These are phyloP conservation scores for Suhomyces terraborum DNA, from an alignment of 1,139 yeast genomes.

Conservation along the genomic window DNA sequence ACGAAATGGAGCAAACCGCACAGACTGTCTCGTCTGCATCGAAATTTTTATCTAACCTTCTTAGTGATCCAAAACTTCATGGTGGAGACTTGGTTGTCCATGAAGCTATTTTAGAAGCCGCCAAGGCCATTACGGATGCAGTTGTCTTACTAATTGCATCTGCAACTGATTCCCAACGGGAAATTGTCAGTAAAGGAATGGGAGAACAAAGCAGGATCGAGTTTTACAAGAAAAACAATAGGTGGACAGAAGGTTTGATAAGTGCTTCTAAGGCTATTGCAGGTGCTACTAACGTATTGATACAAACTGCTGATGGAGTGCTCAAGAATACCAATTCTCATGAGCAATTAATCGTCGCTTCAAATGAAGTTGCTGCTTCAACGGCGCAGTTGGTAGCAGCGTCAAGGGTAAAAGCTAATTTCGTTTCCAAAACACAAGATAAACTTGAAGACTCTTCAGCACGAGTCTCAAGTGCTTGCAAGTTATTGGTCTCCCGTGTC, in stretches of 20 bases:
- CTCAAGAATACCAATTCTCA: constrained; percentile 63
- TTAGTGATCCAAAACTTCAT: constrained; percentile 56
- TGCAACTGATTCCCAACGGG: constrained; percentile 81
- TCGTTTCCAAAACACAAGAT: constrained; percentile 77
- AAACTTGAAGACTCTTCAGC: constrained; percentile 69
- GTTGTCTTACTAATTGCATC: constrained; percentile 71
- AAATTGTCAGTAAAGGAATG: constrained; percentile 72
- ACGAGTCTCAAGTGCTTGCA: constrained; percentile 74
- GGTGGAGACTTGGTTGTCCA: constrained; percentile 71
- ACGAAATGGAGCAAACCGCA: constrained; percentile 73
- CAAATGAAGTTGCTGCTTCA: constrained; percentile 90
- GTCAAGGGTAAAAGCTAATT: constrained; percentile 81
- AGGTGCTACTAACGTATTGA: constrained; percentile 75
- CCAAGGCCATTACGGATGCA: constrained; percentile 80
- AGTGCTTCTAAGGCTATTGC: constrained; percentile 93
- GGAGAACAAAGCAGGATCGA: constrained; percentile 71
- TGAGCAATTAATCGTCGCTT: constrained; percentile 86
- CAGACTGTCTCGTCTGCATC: constrained; percentile 69
- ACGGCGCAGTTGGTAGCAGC: constrained; percentile 94
- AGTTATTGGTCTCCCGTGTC: constrained; percentile 67
- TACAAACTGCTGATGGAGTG: constrained; percentile 86
- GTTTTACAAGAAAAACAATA: constrained; percentile 81
- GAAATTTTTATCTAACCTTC: constrained; percentile 54
- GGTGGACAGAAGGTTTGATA: constrained; percentile 94
- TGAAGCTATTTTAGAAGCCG: constrained; percentile 76